These are phyloP conservation scores for Monosporozyma aerobia DNA, from an alignment of 805 yeast genomes.

Conservation along the genomic window DNA sequence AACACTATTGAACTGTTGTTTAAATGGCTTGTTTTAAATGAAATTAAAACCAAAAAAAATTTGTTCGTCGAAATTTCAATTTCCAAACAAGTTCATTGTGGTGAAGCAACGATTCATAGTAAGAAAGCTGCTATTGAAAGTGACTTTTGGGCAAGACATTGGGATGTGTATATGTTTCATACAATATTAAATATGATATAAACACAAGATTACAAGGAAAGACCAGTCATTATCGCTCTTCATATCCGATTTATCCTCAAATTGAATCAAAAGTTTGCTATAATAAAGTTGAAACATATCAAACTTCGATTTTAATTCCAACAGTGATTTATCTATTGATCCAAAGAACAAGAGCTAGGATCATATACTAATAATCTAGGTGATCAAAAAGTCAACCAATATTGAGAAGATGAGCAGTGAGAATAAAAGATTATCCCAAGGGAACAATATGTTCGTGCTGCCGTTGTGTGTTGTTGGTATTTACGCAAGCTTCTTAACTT, in stretches of 20 bases:
- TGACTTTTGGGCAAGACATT: too few species aligned
- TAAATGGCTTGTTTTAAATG: neutral
- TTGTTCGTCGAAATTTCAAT: neutral
- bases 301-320: neutral
- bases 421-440: constrained; percentile 1
- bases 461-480: constrained; percentile 47
- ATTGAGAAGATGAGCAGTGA: neutral
- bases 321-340: too few species aligned
- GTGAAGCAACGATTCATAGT: neutral
- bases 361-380: neutral
- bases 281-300: neutral
- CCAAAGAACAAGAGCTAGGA: neutral
- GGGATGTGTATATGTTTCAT: too few species aligned
- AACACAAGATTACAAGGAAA: too few species aligned
- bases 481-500: constrained; percentile 75
- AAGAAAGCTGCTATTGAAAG: too few species aligned
- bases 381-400: too few species aligned
- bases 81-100: neutral
- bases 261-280: neutral
- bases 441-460: constrained; percentile 9
- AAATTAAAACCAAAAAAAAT: neutral
- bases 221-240: too few species aligned
- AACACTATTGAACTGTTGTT: neutral
- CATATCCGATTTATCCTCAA: neutral
- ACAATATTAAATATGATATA: too few species aligned